phyloP scores from a whole-genome alignment of 805 yeast species.

The Cyberlindnera suaveolens region DNA sequence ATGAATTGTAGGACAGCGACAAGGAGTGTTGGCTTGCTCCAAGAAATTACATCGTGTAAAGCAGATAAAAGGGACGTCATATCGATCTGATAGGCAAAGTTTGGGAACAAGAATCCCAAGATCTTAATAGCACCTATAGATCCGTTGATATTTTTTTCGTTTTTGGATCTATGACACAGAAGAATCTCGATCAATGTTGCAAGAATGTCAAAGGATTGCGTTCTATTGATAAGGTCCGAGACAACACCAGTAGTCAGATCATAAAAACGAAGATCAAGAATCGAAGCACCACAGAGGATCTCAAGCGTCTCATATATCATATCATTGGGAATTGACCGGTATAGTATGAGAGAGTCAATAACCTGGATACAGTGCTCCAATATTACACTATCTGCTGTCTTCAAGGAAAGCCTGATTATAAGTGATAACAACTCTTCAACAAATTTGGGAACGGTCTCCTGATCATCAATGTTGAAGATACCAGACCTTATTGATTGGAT shows the following conservation, averaged over 20 bases:
- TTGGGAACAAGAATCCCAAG: constrained; percentile 27
- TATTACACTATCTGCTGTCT: constrained; percentile 33
- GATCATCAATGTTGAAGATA: constrained; percentile 27
- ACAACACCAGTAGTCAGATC: constrained; percentile 34
- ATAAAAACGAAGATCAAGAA: constrained; percentile 30
- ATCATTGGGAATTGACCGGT: constrained; percentile 40
- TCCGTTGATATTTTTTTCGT: constrained; percentile 23
- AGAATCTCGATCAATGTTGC: constrained; percentile 14
- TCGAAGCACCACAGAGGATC: constrained; percentile 40
- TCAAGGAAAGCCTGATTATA: constrained; percentile 32
- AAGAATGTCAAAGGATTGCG: constrained; percentile 10
- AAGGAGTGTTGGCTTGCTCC: constrained; percentile 33
- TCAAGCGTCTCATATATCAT: constrained; percentile 33
- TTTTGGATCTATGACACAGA: constrained; percentile 8
- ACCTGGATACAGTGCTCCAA: constrained; percentile 33
- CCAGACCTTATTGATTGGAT: constrained; percentile 42
- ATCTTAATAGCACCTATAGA: constrained; percentile 36
- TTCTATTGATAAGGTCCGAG: constrained; percentile 25
- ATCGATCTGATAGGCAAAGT: constrained; percentile 21
- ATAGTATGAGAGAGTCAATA: constrained; percentile 38
- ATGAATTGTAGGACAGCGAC: constrained; percentile 35
- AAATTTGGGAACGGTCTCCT: constrained; percentile 24
- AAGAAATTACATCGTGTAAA: constrained; percentile 25
- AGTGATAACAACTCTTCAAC: constrained; percentile 29
- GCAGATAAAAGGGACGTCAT: constrained; percentile 29